Percentiles rank a stretch among this genome's conserved stretches.
Evolutionary conservation across 1,284 basidiomycete species (phyloP).

Genomic region (Athelia psychrophila): DNA sequence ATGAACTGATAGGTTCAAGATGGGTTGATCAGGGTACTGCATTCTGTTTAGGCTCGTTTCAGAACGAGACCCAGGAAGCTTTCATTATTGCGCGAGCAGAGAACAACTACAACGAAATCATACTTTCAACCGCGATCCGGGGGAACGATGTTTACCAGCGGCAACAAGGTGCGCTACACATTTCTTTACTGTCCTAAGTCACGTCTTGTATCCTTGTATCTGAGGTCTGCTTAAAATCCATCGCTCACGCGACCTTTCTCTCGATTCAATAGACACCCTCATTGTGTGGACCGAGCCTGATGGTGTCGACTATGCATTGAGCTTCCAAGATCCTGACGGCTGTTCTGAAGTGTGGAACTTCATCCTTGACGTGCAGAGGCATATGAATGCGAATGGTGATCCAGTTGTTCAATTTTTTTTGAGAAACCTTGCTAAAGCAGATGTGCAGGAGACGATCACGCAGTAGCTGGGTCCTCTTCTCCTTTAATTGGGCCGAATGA

Average conservation of each 20-base stretch:
- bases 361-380: slow-evolving; percentile 91
- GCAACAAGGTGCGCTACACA: slow-evolving; percentile 74
- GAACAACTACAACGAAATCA: slow-evolving; percentile 64
- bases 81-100: slow-evolving; percentile 85
- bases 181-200: slow-evolving; percentile 4
- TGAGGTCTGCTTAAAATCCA: background rate
- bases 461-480: slow-evolving; percentile 49
- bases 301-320: slow-evolving; percentile 93
- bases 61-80: slow-evolving; percentile 75
- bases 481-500: slow-evolving; percentile 55
- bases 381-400: slow-evolving; percentile 66
- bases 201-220: background rate
- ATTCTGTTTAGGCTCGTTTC: slow-evolving; percentile 87
- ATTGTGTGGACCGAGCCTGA: slow-evolving; percentile 99
- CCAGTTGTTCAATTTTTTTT: slow-evolving; percentile 2
- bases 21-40: slow-evolving; percentile 96
- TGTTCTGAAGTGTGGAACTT: slow-evolving; percentile 98
- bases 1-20: slow-evolving; percentile 83
- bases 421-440: slow-evolving; percentile 6
- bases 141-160: slow-evolving; percentile 87
- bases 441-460: slow-evolving; percentile 39
- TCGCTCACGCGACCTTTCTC: slow-evolving; percentile 4
- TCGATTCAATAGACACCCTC: slow-evolving; percentile 75
- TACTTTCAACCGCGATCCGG: slow-evolving; percentile 73
- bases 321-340: slow-evolving; percentile 95